phyloP scores from a whole-genome alignment of 2,329 filamentous ascomycete genomes.

The Emydomyces testavorans region DNA sequence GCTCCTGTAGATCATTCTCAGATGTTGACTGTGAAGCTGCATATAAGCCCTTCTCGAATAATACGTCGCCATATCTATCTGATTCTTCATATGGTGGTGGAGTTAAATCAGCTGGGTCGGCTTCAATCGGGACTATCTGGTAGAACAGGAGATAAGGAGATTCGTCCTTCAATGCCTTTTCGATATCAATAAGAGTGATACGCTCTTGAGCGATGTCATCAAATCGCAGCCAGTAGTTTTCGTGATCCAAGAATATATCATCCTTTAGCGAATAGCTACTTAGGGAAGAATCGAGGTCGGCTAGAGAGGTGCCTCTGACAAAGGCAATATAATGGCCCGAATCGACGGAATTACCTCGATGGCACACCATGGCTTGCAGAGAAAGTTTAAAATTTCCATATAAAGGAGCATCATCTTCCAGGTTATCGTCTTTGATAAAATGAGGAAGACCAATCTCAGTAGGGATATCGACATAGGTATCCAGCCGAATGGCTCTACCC shows the following conservation, averaged over 20 bases:
- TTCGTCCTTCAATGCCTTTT: conserved; percentile 66
- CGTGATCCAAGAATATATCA: conserved; percentile 44
- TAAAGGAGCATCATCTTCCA: conserved; percentile 54
- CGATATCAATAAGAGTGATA: conserved; percentile 66
- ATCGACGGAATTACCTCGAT: conserved; percentile 72
- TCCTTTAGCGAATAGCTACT: conserved; percentile 18
- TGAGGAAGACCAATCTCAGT: conserved; percentile 71
- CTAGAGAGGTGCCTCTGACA: conserved; percentile 53
- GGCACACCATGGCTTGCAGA: conserved; percentile 83
- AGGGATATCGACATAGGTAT: conserved; percentile 85
- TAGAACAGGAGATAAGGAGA: conserved; percentile 94
- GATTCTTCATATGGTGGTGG: conserved; percentile 10
- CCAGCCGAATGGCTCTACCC: conserved; percentile 58
- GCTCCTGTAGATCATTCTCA: conserved; percentile 1
- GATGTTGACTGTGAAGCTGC: background rate
- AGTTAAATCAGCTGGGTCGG: conserved; percentile 39
- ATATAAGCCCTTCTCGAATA: conserved; percentile 7
- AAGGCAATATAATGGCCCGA: conserved; percentile 88
- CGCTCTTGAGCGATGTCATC: conserved; percentile 71
- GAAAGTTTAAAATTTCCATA: conserved; percentile 88
- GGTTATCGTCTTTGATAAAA: conserved; percentile 72
- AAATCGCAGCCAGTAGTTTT: conserved; percentile 78
- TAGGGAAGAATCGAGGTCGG: conserved; percentile 11
- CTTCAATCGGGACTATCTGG: conserved; percentile 78
- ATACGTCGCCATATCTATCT: conserved; percentile 2